Percentiles rank a stretch among this genome's conserved stretches.
Evolutionary conservation across 2,329 filamentous ascomycete genomes (phyloP).

Genomic region (Lasiodiplodia theobromae): DNA sequence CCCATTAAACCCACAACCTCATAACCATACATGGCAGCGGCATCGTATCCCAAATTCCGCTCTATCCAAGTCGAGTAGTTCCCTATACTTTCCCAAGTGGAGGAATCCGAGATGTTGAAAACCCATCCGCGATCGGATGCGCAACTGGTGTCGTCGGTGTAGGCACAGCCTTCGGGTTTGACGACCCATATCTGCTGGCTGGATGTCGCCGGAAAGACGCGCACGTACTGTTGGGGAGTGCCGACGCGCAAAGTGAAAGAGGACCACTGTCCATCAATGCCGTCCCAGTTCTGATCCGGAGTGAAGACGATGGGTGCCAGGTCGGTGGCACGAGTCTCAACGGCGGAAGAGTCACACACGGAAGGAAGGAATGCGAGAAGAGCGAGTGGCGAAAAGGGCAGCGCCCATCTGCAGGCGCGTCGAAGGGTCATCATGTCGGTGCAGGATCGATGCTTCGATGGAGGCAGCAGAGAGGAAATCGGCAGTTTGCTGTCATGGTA

Average conservation of each 20-base stretch:
- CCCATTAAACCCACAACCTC: conserved; percentile 45
- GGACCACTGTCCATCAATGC: conserved; percentile 42
- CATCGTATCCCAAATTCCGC: conserved; percentile 38
- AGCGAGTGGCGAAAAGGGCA: conserved; percentile 1
- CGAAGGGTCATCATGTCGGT: conserved; percentile 19
- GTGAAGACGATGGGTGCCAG: conserved; percentile 40
- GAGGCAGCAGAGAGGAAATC: neutral
- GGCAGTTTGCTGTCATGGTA: conserved; percentile 13
- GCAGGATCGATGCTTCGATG: neutral
- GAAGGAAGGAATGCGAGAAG: neutral
- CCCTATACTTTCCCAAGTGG: conserved; percentile 43
- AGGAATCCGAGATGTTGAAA: conserved; percentile 42
- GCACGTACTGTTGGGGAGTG: conserved; percentile 39
- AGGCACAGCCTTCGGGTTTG: conserved; percentile 42
- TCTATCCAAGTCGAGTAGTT: conserved; percentile 40
- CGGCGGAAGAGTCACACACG: neutral
- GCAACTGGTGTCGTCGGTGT: conserved; percentile 34
- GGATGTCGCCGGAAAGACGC: conserved; percentile 44
- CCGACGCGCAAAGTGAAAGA: conserved; percentile 43
- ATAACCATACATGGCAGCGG: conserved; percentile 45
- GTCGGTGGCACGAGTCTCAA: conserved; percentile 15
- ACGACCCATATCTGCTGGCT: conserved; percentile 46
- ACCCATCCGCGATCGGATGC: conserved; percentile 38
- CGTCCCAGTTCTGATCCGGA: conserved; percentile 48
- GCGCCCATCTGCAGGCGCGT: conserved; percentile 2